phyloP scores from a whole-genome alignment of 352 stramenopile genomes.

The Phytophthora sojae region DNA sequence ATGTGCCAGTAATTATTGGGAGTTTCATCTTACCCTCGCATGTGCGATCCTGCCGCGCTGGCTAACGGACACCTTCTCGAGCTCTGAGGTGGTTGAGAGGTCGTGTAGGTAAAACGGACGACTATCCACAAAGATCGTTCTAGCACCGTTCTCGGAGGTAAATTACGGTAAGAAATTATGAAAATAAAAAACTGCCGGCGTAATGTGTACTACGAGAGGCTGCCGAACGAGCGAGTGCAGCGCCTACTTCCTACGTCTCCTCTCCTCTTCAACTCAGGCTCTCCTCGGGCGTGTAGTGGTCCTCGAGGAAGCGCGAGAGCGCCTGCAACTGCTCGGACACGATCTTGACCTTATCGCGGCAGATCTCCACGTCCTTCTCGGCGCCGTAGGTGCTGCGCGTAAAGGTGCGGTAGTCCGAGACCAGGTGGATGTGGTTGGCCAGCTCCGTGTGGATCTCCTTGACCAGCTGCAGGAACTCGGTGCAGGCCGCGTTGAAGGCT shows the following conservation, averaged over 20 bases:
- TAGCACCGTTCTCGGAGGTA: too few relatives aligned
- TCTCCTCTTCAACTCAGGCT: constrained; percentile 31
- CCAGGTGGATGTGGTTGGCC: constrained; percentile 84
- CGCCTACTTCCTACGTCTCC: background rate
- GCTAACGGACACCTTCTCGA: too few relatives aligned
- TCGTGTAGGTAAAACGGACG: too few relatives aligned
- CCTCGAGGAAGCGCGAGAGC: constrained; percentile 81
- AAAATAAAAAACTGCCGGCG: too few relatives aligned
- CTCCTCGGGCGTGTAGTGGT: constrained; percentile 73
- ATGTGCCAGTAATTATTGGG: too few relatives aligned
- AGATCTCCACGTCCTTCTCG: constrained; percentile 83
- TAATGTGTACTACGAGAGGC: too few relatives aligned
- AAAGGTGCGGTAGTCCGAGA: constrained; percentile 87
- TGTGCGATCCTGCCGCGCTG: too few relatives aligned
- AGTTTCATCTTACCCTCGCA: too few relatives aligned
- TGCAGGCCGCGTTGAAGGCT: constrained; percentile 80
- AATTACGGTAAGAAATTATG: too few relatives aligned
- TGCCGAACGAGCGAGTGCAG: background rate
- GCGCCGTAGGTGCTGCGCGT: constrained; percentile 85
- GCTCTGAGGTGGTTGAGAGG: too few relatives aligned
- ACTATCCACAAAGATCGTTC: too few relatives aligned
- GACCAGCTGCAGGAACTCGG: constrained; percentile 89
- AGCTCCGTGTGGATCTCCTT: constrained; percentile 87
- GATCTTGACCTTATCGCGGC: constrained; percentile 80
- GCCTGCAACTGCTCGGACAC: constrained; percentile 81